Conservation (phyloP, 1,284 basidiomycete species). For the Volvariella volvacea region DNA sequence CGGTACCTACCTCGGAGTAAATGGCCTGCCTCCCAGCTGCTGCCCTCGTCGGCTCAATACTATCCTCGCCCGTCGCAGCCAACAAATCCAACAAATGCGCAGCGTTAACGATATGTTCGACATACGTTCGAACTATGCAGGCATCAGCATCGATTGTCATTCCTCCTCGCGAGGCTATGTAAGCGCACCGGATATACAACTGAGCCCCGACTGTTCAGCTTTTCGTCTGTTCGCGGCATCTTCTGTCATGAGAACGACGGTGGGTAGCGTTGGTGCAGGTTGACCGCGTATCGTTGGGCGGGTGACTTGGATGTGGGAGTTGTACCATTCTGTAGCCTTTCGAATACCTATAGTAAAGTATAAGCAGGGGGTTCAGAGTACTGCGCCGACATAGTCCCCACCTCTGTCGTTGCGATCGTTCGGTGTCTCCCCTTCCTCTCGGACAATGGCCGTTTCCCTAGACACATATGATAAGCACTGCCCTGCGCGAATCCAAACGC, state of each 20-base stretch:
- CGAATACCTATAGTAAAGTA: conserved; percentile 60
- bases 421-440: conserved; percentile 71
- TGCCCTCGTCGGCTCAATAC: conserved; percentile 54
- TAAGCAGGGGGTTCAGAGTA: background rate
- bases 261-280: conserved; percentile 38
- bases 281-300: conserved; percentile 47
- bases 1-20: conserved; percentile 63
- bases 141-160: conserved; percentile 3
- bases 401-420: conserved; percentile 94
- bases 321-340: conserved; percentile 82
- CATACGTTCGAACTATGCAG: conserved; percentile 67
- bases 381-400: conserved; percentile 21
- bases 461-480: conserved; percentile 13
- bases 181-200: conserved; percentile 52
- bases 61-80: conserved; percentile 56
- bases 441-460: conserved; percentile 74
- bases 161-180: background rate
- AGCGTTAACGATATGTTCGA: conserved; percentile 63
- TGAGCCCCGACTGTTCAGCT: conserved; percentile 66
- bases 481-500: background rate
- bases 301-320: conserved; percentile 57
- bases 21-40: conserved; percentile 50
- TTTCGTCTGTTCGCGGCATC: conserved; percentile 82
- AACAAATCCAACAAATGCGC: conserved; percentile 75
- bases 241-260: conserved; percentile 81